phyloP scores from a whole-genome alignment of 179 eudicot genomes.

The Sideroxylon spinosum region DNA sequence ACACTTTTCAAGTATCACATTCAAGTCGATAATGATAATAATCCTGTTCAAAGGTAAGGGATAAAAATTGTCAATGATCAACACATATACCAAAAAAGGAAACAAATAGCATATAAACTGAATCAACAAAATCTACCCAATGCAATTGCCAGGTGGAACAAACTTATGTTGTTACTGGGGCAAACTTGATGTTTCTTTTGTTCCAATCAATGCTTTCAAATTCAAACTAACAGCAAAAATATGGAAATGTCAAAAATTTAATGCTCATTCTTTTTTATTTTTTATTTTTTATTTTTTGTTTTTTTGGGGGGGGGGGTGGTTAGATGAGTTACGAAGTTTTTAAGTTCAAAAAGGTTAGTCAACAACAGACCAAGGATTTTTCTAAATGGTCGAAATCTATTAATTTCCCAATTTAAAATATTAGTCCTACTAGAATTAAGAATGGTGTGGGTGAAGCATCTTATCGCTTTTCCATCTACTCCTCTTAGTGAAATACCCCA shows the following conservation, averaged over 20 bases:
- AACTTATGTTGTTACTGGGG: background rate
- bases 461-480: no score
- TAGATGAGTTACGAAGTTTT: no score
- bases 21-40: slow-evolving; percentile 51
- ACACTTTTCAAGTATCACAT: slow-evolving; percentile 51
- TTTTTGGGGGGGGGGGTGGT: no score
- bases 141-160: background rate
- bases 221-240: background rate
- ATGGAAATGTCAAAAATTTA: background rate
- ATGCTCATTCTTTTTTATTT: background rate
- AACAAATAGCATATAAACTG: background rate
- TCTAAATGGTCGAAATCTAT: no score
- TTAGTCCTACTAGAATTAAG: no score
- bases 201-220: background rate
- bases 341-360: no score
- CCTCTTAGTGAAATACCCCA: no score
- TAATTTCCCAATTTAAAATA: no score
- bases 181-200: background rate
- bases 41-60: slow-evolving; percentile 46
- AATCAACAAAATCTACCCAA: background rate
- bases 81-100: background rate
- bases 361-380: no score
- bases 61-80: slow-evolving; percentile 10
- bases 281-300: no score
- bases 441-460: no score